phyloP scores from a whole-genome alignment of 352 stramenopile genomes.

The Phytophthora cactorum region DNA sequence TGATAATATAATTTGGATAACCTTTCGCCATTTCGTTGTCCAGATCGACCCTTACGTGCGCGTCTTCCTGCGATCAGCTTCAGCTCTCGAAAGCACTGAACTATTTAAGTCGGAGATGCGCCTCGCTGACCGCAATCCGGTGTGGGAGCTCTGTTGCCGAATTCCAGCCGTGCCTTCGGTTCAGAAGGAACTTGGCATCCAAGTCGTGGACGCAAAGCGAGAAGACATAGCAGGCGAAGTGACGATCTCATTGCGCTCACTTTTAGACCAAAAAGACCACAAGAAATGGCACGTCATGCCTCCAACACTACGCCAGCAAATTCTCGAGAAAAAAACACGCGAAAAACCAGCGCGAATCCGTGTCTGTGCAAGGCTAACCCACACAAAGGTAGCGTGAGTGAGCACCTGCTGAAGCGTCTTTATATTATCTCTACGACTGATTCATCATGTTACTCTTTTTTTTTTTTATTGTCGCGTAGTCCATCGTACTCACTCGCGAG shows the following conservation, averaged over 20 bases:
- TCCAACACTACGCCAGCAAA: slow-evolving; percentile 66
- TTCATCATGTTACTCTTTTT: neutral
- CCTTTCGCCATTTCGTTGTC: neutral
- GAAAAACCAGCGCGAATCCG: slow-evolving; percentile 46
- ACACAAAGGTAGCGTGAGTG: slow-evolving; percentile 55
- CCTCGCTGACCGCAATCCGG: slow-evolving; percentile 51
- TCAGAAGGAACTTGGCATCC: slow-evolving; percentile 49
- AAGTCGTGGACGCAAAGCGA: slow-evolving; percentile 60
- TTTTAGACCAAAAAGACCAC: slow-evolving; percentile 70
- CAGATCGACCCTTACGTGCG: slow-evolving; percentile 70
- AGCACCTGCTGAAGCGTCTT: neutral
- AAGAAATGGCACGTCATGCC: slow-evolving; percentile 61
- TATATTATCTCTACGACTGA: slow-evolving; percentile 11
- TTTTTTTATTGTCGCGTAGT: slow-evolving; percentile 34
- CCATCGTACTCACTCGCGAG: slow-evolving; percentile 59
- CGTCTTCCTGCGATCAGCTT: slow-evolving; percentile 38
- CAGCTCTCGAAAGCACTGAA: slow-evolving; percentile 7
- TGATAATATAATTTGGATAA: slow-evolving; percentile 1
- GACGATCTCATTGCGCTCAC: slow-evolving; percentile 46
- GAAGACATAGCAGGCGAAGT: slow-evolving; percentile 59
- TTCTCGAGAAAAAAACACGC: slow-evolving; percentile 51
- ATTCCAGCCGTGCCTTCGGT: slow-evolving; percentile 46
- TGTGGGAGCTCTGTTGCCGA: slow-evolving; percentile 45
- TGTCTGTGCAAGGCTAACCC: slow-evolving; percentile 46
- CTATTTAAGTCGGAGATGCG: slow-evolving; percentile 43